Evolutionary conservation across 1,284 basidiomycete species (phyloP).

Genomic region (Microbotryum violaceum): DNA sequence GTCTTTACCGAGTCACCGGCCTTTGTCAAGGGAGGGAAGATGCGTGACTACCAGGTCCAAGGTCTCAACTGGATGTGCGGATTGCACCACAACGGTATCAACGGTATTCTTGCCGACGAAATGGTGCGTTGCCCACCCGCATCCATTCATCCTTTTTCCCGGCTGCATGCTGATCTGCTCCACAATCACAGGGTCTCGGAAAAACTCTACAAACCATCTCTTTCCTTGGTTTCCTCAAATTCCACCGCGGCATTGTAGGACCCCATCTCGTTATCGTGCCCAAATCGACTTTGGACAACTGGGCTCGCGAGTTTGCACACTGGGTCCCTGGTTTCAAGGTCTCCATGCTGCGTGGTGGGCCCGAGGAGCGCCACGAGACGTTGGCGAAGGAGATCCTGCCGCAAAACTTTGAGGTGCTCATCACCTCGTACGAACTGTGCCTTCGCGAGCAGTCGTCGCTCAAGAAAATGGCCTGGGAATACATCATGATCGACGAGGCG

Average conservation of each 20-base stretch:
- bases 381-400: conserved; percentile 72
- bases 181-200: conserved; percentile 68
- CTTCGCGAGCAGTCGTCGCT: conserved; percentile 85
- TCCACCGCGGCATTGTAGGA: conserved; percentile 66
- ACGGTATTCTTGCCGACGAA: conserved; percentile 88
- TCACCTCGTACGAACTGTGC: conserved; percentile 97
- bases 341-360: conserved; percentile 73
- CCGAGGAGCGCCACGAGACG: conserved; percentile 78
- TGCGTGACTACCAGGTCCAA: conserved; percentile 92
- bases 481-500: conserved; percentile 98
- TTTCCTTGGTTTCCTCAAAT: conserved; percentile 90
- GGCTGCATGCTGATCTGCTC: conserved; percentile 11
- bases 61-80: conserved; percentile 97
- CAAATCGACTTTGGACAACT: conserved; percentile 95
- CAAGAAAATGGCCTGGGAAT: conserved; percentile 94
- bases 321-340: conserved; percentile 90
- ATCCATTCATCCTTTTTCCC: background rate
- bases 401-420: conserved; percentile 86
- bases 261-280: conserved; percentile 95
- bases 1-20: conserved; percentile 87
- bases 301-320: conserved; percentile 82
- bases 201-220: conserved; percentile 98
- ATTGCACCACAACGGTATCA: conserved; percentile 83
- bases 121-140: conserved; percentile 54
- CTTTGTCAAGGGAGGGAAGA: conserved; percentile 74